Evolutionary conservation across 345 rosid species (phyloP), one percentile per base, ranked within the genome.

Genomic region (Pugionium dolabratum): DNA sequence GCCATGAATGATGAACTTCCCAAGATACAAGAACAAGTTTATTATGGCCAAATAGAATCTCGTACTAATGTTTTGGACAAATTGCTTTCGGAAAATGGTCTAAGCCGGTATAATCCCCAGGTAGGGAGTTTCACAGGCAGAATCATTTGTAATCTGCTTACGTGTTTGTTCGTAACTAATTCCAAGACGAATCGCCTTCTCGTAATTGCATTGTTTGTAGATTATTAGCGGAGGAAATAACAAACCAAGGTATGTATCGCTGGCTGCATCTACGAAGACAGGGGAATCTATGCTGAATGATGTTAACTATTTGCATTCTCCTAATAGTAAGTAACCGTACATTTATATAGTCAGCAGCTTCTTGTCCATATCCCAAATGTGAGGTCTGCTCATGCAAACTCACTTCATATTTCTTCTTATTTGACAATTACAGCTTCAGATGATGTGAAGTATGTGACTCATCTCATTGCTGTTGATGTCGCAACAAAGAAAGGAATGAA

Each of bases 1-100:
- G 92, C 97, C 69, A 90, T 94, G 96, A 94, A 90, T 72, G 97
- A 88, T 27, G 97, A 94, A 76, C 95, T 90, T 71, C 84, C 89
- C 46, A 94, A 83, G 80, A 84, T 94, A 72, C 99, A 94, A 74
- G 97, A 94, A 74, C 95, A 90, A 80, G 97, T 94, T 75, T 94
- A 94, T 68, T 90, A 80, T 49, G 97, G 99, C 5, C 91, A 88
- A 54, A 85, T 94, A 79, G 88, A 76, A 72, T 85, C 97, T 59
- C 87, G 50, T 54, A 86, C 99, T 53, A 83, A 94, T 74, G 86
- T 94, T 54, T 77, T 90, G 80, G 96, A 94, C 79, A 90, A 90
- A 66, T 77, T 88, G 67, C 82, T 94, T 39, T 81, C 86, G 8
- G 99, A 94, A 83, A 83, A 64, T 81, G 91, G 97, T 72, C 74